Base-by-base conservation (phyloP, 2,329 filamentous ascomycete species). In the Phialophora tarda region DNA sequence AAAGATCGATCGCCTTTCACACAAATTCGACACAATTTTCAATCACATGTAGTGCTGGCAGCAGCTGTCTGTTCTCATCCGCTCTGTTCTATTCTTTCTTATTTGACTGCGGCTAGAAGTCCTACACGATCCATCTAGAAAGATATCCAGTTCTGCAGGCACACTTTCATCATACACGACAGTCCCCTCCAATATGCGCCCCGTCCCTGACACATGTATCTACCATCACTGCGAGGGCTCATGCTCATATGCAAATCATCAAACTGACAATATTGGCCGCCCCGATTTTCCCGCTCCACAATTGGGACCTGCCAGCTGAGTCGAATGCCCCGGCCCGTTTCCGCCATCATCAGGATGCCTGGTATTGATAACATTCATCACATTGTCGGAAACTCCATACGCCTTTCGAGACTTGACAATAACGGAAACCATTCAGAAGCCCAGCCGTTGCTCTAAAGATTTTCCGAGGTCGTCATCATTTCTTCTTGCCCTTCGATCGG, bases 401-500 rank as follows among this genome's bases (percentile, higher is more conserved):
- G 38, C 17, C 38, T 21, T 44, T n/a, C 14, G 17, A n/a, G 2
- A n/a, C 38, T 2, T n/a, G 38, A n/a, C 38, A 17, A 6, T 8
- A 7, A 44, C 17, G 6, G 17, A 21, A 8, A 44, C 5, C 4
- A 44, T 11, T 8, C 38, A 44, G 14, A 24, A 23, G 28, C n/a
- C 5, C 8, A 26, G 26, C 17, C 41, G 24, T 23, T 60, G 21
- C 21, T 44, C 23, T 30, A 26, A 21, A 32, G 38, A 44, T n/a
- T 44, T n/a, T 30, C 17, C 1, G 2, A 26, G 21, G 48, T 28
- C n/a, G 3, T 58, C 53, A 32, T 79, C 77, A 82, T 73, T 78
- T 84, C 80, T 83, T 85, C 65, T 78, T 81, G 55, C 79, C 84
- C 32, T 78, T 78, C 76, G 86, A 82, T 68, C 78, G 75, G 75